A percentile compares a stretch with the other conserved stretches of the same genome.
These are phyloP conservation scores for Aspergillus indologenus DNA, from an alignment of 495 filamentous ascomycete genomes.

Conservation along the genomic window DNA sequence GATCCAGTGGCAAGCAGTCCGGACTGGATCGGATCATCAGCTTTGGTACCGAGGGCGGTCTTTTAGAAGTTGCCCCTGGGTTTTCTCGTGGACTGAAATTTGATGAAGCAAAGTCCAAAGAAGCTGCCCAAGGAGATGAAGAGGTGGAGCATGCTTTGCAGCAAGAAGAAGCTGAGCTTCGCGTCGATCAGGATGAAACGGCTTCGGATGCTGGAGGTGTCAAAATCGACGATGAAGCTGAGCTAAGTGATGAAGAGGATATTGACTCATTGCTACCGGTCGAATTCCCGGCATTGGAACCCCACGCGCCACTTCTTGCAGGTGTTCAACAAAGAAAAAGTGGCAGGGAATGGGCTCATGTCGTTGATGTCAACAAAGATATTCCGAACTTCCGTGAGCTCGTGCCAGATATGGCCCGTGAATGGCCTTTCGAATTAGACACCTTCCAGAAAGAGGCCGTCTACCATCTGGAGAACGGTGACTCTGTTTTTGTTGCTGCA, in stretches of 20 bases:
- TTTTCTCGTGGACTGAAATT: slow-evolving; percentile 76
- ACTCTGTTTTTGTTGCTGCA: slow-evolving; percentile 98
- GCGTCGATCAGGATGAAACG: slow-evolving; percentile 33
- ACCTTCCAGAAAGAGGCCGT: slow-evolving; percentile 98
- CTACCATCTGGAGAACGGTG: slow-evolving; percentile 93
- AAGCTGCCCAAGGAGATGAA: slow-evolving; percentile 56
- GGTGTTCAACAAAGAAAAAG: slow-evolving; percentile 63
- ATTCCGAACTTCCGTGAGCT: slow-evolving; percentile 89
- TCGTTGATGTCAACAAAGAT: slow-evolving; percentile 89
- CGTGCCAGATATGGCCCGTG: slow-evolving; percentile 91
- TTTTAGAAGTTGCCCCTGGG: slow-evolving; percentile 81
- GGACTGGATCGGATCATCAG: slow-evolving; percentile 77
- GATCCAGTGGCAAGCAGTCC: slow-evolving; percentile 39
- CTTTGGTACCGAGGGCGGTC: slow-evolving; percentile 70
- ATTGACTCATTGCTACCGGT: slow-evolving; percentile 88
- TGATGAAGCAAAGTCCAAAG: slow-evolving; percentile 55
- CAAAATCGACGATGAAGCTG: slow-evolving; percentile 48
- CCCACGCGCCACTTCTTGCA: slow-evolving; percentile 70
- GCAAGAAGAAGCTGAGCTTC: slow-evolving; percentile 55
- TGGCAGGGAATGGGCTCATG: slow-evolving; percentile 92
- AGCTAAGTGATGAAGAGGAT: slow-evolving; percentile 68
- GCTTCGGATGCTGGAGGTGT: slow-evolving; percentile 35
- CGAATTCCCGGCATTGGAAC: slow-evolving; percentile 89
- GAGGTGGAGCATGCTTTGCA: slow-evolving; percentile 73
- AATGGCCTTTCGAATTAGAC: slow-evolving; percentile 96